Conservation (phyloP, 495 filamentous ascomycete genomes). For the Penicillium pulvis region DNA sequence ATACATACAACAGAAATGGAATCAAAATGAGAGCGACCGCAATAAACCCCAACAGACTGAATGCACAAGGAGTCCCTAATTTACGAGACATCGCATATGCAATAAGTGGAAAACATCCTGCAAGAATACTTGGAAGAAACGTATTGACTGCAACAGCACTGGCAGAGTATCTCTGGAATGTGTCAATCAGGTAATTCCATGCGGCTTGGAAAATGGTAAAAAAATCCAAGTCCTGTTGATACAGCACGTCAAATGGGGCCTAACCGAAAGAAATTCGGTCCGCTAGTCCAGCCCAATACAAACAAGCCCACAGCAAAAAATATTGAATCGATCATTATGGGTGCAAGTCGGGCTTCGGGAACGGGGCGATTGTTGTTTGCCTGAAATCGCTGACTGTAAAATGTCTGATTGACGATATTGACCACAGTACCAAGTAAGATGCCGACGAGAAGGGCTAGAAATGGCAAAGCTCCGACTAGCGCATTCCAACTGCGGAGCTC, state of each 20-base stretch:
- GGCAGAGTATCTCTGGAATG: constrained; percentile 48
- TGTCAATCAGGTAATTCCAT: constrained; percentile 25
- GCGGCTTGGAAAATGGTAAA: constrained; percentile 37
- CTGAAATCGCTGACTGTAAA: constrained; percentile 36
- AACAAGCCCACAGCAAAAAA: constrained; percentile 52
- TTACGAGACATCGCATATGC: constrained; percentile 62
- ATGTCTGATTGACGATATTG: constrained; percentile 43
- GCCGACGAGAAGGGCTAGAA: constrained; percentile 55
- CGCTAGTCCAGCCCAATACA: constrained; percentile 54
- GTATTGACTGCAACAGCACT: constrained; percentile 70
- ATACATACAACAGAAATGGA: constrained; percentile 54
- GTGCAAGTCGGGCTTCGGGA: constrained; percentile 53
- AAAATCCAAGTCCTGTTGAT: constrained; percentile 48
- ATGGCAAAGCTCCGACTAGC: constrained; percentile 48
- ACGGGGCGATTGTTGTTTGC: constrained; percentile 40
- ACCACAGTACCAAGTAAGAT: constrained; percentile 41
- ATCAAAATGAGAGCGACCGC: constrained; percentile 54
- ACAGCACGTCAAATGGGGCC: constrained; percentile 46
- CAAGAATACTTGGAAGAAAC: constrained; percentile 64
- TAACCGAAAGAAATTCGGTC: constrained; percentile 42
- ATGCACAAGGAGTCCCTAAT: constrained; percentile 65
- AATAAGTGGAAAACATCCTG: constrained; percentile 66
- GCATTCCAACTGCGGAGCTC: constrained; percentile 46
- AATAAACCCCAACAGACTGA: constrained; percentile 54
- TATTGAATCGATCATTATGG: constrained; percentile 48